Conservation (phyloP, 768 basidiomycete species). For the Rubroboletus pulcherrimus region DNA sequence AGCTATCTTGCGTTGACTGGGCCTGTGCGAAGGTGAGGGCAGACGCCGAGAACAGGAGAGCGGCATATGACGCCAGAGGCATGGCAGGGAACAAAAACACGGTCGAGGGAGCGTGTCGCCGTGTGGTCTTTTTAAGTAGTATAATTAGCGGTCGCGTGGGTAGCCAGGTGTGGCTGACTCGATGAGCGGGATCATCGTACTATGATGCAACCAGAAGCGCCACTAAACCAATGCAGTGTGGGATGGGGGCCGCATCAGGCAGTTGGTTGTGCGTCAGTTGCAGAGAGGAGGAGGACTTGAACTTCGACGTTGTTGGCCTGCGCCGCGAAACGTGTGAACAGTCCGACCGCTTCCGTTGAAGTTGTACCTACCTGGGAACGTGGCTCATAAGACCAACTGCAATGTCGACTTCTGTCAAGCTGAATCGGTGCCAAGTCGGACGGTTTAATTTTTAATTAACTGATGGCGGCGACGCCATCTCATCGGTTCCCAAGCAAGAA, state of each 20-base stretch:
- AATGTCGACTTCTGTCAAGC: background rate
- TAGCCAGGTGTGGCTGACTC: background rate
- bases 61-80: background rate
- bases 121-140: background rate
- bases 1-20: constrained; percentile 12
- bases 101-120: background rate
- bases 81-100: background rate
- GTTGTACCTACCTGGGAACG: background rate
- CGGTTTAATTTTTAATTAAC: background rate
- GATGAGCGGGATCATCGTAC: background rate
- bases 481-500: background rate
- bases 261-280: background rate
- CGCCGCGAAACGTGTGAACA: background rate
- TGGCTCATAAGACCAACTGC: background rate
- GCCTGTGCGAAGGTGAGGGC: background rate
- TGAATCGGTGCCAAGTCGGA: background rate
- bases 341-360: background rate
- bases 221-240: background rate
- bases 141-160: background rate
- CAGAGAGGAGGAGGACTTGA: background rate
- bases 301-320: constrained; percentile 1
- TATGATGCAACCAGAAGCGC: background rate
- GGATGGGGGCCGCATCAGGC: background rate
- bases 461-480: background rate
- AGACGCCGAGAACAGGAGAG: background rate